phyloP scores from a whole-genome alignment of 306 rosid species.

The Citrullus amarus region DNA sequence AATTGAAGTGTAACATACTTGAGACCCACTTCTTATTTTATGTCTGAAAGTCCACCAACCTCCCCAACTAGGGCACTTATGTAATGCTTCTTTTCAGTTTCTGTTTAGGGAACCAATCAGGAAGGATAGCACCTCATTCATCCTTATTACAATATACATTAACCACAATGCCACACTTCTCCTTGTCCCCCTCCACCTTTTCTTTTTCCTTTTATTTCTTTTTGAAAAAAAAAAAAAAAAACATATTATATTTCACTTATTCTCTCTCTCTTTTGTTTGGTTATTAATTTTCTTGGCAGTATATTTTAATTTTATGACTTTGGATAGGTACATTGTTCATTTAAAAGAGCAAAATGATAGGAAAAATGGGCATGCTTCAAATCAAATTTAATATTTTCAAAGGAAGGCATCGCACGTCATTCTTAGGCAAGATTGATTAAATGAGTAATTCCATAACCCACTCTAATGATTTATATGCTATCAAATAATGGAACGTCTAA shows the following conservation, averaged over 20 bases:
- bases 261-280: not conserved
- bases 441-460: not conserved
- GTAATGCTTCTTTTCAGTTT: not conserved
- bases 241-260: not conserved
- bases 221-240: too few relatives aligned
- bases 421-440: not conserved
- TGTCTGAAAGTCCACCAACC: not conserved
- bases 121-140: not conserved
- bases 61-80: not conserved
- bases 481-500: not conserved
- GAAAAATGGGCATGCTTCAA: not conserved
- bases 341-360: not conserved
- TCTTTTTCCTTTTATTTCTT: not conserved
- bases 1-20: not conserved
- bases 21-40: not conserved
- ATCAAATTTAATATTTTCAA: not conserved
- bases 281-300: too few relatives aligned
- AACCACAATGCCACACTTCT: not conserved
- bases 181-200: not conserved
- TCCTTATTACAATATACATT: not conserved
- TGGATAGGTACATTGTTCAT: not conserved
- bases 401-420: not conserved
- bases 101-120: not conserved
- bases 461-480: not conserved
- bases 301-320: not conserved